Evolutionary conservation across 2,329 filamentous ascomycete genomes (phyloP).

Genomic region (Cladosporium velox): DNA sequence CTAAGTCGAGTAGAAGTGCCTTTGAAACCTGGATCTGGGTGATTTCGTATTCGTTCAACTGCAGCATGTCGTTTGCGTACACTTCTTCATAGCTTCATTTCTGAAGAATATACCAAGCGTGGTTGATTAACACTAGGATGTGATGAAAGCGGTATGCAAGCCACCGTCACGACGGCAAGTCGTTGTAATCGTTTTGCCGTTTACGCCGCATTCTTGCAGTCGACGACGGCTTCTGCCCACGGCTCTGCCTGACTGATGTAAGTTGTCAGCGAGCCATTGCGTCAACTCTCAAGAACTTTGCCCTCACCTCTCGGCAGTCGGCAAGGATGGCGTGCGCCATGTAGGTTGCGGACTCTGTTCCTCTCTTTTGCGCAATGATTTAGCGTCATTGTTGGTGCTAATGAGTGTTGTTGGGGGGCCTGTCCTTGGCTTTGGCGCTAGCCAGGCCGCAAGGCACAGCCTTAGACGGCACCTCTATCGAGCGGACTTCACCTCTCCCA

Average conservation of each 20-base stretch:
- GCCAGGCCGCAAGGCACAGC: not conserved
- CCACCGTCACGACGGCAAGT: constrained; percentile 7
- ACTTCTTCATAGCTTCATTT: not conserved
- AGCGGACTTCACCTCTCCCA: constrained; percentile 2
- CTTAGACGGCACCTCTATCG: not conserved
- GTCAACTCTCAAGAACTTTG: not conserved
- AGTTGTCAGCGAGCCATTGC: not conserved
- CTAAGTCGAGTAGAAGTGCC: not conserved
- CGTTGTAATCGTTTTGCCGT: not conserved
- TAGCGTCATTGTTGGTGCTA: not conserved
- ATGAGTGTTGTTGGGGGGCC: not conserved
- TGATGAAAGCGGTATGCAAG: not conserved
- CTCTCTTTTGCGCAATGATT: not conserved
- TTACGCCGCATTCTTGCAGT: constrained; percentile 4
- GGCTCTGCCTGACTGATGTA: not conserved
- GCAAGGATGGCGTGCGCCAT: not conserved
- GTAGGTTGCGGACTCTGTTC: not conserved
- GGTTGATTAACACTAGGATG: not conserved
- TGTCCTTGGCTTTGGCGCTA: constrained; percentile 7
- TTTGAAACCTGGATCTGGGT: not conserved
- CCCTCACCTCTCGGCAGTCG: not conserved
- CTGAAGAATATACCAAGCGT: not conserved
- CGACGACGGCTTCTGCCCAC: not conserved
- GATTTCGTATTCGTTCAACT: not conserved
- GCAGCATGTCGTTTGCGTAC: not conserved